These are phyloP conservation scores for Scopulariopsis brevicaulis DNA, from an alignment of 2,329 filamentous ascomycete species.

Conservation along the genomic window DNA sequence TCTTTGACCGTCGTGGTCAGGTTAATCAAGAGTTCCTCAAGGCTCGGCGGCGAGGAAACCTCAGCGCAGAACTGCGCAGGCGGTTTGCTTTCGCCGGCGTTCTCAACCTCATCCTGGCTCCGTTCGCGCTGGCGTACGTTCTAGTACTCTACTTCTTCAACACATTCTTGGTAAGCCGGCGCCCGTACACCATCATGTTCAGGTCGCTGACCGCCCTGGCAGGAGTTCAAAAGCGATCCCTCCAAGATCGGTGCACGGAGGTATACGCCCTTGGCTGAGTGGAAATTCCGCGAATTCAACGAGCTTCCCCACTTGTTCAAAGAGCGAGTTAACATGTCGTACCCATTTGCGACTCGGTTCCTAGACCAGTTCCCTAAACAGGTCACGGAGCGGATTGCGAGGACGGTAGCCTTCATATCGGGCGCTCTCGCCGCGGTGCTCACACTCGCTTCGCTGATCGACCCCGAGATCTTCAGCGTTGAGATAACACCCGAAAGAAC, in stretches of 20 bases:
- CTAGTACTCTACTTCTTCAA: conserved; percentile 86
- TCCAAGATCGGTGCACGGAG: conserved; percentile 76
- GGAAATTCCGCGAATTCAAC: conserved; percentile 98
- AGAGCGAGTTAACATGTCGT: conserved; percentile 84
- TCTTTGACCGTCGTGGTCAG: conserved; percentile 83
- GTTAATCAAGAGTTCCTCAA: conserved; percentile 79
- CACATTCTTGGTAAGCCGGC: conserved; percentile 70
- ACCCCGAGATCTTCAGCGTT: conserved; percentile 84
- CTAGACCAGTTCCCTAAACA: conserved; percentile 94
- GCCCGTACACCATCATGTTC: background rate
- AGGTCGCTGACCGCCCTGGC: background rate
- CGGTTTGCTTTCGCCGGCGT: conserved; percentile 76
- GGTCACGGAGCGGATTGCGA: conserved; percentile 75
- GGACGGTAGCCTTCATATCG: conserved; percentile 77
- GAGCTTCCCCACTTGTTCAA: conserved; percentile 88
- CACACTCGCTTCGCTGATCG: conserved; percentile 71
- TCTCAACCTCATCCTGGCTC: conserved; percentile 77
- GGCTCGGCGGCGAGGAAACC: conserved; percentile 63
- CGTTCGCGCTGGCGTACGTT: conserved; percentile 78
- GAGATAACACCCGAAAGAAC: conserved; percentile 84
- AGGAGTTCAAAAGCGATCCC: conserved; percentile 94
- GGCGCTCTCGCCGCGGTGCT: conserved; percentile 81
- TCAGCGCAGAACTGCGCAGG: conserved; percentile 67
- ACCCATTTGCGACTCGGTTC: conserved; percentile 84
- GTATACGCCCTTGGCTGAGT: conserved; percentile 88